These are phyloP conservation scores for Inga oerstediana DNA, from an alignment of 306 rosid genomes.

Conservation along the genomic window DNA sequence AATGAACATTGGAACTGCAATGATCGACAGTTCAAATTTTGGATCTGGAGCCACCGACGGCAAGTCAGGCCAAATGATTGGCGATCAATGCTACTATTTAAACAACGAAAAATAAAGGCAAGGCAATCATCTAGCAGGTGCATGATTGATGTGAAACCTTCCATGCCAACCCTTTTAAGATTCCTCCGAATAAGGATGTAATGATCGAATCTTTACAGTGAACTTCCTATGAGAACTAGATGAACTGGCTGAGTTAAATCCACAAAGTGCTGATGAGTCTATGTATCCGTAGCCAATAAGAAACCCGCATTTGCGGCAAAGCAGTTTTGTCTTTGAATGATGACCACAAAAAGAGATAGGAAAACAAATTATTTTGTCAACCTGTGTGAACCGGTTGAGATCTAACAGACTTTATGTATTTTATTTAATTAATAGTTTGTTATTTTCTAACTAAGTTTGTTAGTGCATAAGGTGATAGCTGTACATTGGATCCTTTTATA, in stretches of 20 bases:
- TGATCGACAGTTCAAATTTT: conserved; percentile 49
- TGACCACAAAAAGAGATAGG: conserved; percentile 49
- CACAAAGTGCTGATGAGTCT: conserved; percentile 56
- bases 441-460: no score
- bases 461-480: no score
- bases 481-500: no score
- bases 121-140: conserved; percentile 67
- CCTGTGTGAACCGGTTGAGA: conserved; percentile 69
- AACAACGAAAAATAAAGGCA: conserved; percentile 49
- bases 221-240: conserved; percentile 52
- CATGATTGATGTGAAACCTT: conserved; percentile 50
- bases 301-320: conserved; percentile 62
- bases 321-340: conserved; percentile 57
- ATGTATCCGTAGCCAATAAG: conserved; percentile 64
- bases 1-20: conserved; percentile 60
- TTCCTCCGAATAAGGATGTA: conserved; percentile 60
- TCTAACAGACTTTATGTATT: conserved; percentile 6
- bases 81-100: conserved; percentile 48
- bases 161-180: conserved; percentile 49
- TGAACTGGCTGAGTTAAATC: conserved; percentile 53
- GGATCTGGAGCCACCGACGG: conserved; percentile 56
- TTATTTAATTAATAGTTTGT: no score
- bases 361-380: conserved; percentile 63
- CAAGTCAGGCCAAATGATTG: conserved; percentile 75
- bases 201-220: conserved; percentile 50